phyloP scores from a whole-genome alignment of 352 stramenopile genomes.

The Globisporangium lucens region DNA sequence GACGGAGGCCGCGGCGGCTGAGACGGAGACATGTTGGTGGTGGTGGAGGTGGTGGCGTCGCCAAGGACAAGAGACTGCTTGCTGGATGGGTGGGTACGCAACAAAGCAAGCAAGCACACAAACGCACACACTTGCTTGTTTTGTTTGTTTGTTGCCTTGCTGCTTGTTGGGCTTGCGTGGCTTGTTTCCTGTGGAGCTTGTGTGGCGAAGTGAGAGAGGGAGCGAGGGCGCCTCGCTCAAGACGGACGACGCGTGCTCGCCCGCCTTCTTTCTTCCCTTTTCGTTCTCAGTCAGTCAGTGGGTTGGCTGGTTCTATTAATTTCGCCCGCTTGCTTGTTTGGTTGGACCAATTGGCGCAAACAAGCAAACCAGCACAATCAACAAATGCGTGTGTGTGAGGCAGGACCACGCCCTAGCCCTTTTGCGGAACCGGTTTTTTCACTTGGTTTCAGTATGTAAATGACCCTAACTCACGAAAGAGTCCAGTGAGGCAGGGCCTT shows the following conservation, averaged over 20 bases:
- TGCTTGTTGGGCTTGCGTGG: not conserved
- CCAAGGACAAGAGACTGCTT: not conserved
- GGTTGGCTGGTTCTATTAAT: not conserved
- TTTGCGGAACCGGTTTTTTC: not conserved
- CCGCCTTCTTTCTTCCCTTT: not conserved
- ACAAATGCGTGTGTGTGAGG: not conserved
- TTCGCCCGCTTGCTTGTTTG: not conserved
- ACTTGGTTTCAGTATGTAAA: not conserved
- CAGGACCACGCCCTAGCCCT: not conserved
- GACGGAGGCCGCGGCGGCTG: conserved; percentile 3
- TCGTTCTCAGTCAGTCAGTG: not conserved
- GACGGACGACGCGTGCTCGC: not conserved
- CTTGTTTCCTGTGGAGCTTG: not conserved
- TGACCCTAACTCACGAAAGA: not conserved
- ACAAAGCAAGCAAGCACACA: not conserved
- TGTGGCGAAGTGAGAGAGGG: not conserved
- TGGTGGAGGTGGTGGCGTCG: not conserved
- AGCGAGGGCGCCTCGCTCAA: not conserved
- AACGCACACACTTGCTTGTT: not conserved
- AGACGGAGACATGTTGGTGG: conserved; percentile 1
- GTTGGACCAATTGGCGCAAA: not conserved
- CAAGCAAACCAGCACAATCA: not conserved
- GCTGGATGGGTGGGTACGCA: not conserved
- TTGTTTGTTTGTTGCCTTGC: not conserved
- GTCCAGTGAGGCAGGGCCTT: not conserved